Base-by-base conservation (phyloP, 306 rosid genomes). In the Begonia loranthoides region DNA sequence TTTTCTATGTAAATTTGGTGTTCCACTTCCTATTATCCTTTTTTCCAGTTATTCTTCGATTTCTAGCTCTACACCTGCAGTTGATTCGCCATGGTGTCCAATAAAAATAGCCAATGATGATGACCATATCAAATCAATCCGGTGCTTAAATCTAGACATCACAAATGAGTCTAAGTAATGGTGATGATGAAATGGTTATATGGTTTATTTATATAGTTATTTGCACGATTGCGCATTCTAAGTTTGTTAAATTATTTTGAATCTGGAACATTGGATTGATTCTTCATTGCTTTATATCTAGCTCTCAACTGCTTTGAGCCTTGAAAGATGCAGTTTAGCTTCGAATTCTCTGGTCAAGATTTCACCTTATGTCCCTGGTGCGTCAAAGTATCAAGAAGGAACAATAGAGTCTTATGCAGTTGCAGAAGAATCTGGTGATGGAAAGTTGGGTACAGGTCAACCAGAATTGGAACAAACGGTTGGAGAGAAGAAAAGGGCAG, bases 281-380 rank as follows among this genome's bases (percentile, higher is more conserved):
- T 12, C n/a, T 40, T 61, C 22, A 4, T 48, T 22, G 48, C 33
- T 69, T 66, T 45, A 72, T 54, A 46, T 80, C 48, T 67, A 76
- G 82, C 62, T 76, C 55, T 67, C 84, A 24, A 57, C 60, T 74
- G 69, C 55, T 56, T 68, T 77, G 84, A 67, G 76, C 63, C 59
- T 69, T 19, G 89, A 82, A 76, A 73, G 79, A 60, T 70, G 61
- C 16, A 72, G 59, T 58, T 68, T 67, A 19, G 74, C 74, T 49
- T 16, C 77, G 45, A 46, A 70, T 65, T 71, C 71, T 54, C 76
- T 67, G 64, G 17, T 64, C 16, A 74, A 70, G 66, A 66, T 46
- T 48, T 57, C 71, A 49, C 70, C 79, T 66, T 64, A 71, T 61
- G 60, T 61, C 28, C 50, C 70, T 51, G 81, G 64, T 71, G 66